These are phyloP conservation scores for Neonectria hederae DNA, from an alignment of 2,329 filamentous ascomycete species.

Conservation along the genomic window DNA sequence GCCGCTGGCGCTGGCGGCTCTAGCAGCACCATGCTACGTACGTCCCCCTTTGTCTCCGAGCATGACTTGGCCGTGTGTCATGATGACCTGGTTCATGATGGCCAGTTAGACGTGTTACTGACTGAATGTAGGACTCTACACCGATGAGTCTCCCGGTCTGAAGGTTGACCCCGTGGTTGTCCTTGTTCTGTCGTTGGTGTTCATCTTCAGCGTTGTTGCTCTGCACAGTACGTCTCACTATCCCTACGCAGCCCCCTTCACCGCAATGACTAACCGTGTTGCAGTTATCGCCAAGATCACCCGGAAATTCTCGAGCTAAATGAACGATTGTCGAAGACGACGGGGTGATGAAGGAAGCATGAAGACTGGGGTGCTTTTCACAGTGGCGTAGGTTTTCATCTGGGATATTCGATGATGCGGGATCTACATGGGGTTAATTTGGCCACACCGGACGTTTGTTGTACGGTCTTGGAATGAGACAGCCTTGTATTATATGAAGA, in stretches of 20 bases:
- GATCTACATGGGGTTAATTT: slow-evolving; percentile 41
- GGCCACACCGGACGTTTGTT: slow-evolving; percentile 41
- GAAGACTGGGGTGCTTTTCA: slow-evolving; percentile 32
- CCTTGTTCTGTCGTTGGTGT: slow-evolving; percentile 93
- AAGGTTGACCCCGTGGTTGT: slow-evolving; percentile 99
- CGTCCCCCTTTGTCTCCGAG: slow-evolving; percentile 48
- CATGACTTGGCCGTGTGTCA: slow-evolving; percentile 15
- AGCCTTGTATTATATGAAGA: slow-evolving; percentile 47
- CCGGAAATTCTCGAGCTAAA: slow-evolving; percentile 80
- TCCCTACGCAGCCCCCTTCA: background rate
- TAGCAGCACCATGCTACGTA: slow-evolving; percentile 98
- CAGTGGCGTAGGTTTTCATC: slow-evolving; percentile 36
- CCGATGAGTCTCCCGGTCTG: slow-evolving; percentile 94
- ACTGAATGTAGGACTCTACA: slow-evolving; percentile 81
- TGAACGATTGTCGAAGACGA: slow-evolving; percentile 22
- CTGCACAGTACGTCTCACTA: slow-evolving; percentile 80
- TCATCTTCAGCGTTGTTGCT: slow-evolving; percentile 98
- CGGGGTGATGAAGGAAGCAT: slow-evolving; percentile 11
- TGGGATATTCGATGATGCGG: slow-evolving; percentile 35
- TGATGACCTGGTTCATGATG: background rate
- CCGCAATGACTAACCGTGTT: slow-evolving; percentile 32
- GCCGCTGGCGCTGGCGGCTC: slow-evolving; percentile 94
- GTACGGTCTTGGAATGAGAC: slow-evolving; percentile 40
- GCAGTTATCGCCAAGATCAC: slow-evolving; percentile 95
- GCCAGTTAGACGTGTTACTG: slow-evolving; percentile 34